These are phyloP conservation scores for Pyricularia pennisetigena DNA, from an alignment of 2,329 filamentous ascomycete species.

Conservation along the genomic window DNA sequence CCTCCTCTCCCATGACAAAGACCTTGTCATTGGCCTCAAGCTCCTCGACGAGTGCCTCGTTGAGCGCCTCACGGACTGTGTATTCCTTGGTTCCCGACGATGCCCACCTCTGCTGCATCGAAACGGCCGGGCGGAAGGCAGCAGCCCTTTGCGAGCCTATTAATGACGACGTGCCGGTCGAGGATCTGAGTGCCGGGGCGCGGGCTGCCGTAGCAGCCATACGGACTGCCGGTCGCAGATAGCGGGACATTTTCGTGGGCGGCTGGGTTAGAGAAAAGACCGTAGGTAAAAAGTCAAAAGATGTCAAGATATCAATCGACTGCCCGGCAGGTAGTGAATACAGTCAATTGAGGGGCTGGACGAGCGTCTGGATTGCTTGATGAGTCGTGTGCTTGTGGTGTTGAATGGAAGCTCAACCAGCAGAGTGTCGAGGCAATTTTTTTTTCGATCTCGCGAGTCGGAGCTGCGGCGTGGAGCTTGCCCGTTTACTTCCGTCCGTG, in stretches of 20 bases:
- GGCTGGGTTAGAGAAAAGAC: background rate
- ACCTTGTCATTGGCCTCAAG: constrained; percentile 91
- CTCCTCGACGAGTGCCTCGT: constrained; percentile 96
- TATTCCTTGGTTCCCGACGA: constrained; percentile 72
- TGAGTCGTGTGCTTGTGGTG: background rate
- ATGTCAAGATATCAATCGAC: background rate
- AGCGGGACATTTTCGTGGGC: constrained; percentile 30
- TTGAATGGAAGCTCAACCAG: background rate
- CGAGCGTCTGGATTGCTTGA: background rate
- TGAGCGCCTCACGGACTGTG: constrained; percentile 93
- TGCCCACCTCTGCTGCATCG: constrained; percentile 38
- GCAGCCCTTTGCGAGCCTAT: constrained; percentile 1
- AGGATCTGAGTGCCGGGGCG: constrained; percentile 14
- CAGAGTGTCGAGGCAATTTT: constrained; percentile 2
- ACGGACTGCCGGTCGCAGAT: constrained; percentile 32
- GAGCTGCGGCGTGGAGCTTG: constrained; percentile 4
- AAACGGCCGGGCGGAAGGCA: constrained; percentile 1
- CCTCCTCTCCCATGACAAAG: constrained; percentile 93
- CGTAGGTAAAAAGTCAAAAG: background rate
- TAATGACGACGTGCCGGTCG: constrained; percentile 8
- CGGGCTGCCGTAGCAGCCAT: constrained; percentile 25
- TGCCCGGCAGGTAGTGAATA: background rate
- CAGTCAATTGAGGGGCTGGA: background rate
- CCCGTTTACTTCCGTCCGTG: background rate
- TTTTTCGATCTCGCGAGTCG: constrained; percentile 4